Percentiles rank a stretch among this genome's conserved stretches.
Evolutionary conservation across 805 yeast species (phyloP).

Genomic region (Candida bentonensis): DNA sequence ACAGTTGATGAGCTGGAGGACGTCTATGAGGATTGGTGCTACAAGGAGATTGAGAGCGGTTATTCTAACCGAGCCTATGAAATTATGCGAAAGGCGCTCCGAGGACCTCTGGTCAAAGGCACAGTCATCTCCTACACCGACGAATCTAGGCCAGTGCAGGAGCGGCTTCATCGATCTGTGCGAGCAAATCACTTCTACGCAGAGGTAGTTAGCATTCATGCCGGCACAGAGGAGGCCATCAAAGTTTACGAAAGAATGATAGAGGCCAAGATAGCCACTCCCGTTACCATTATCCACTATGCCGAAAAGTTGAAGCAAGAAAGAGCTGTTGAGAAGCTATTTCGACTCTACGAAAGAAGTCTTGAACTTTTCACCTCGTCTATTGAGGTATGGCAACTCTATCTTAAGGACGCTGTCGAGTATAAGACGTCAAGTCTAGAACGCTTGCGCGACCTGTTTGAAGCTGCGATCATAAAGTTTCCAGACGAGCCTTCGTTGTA

Average conservation of each 20-base stretch:
- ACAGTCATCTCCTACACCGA: neutral
- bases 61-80: neutral
- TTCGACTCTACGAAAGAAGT: neutral
- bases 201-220: neutral
- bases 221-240: neutral
- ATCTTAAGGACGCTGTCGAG: neutral
- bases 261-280: neutral
- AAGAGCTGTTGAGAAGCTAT: neutral
- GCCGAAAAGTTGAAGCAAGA: neutral
- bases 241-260: neutral
- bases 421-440: neutral
- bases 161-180: neutral
- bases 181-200: neutral
- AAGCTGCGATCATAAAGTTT: neutral
- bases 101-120: neutral
- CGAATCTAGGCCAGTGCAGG: neutral
- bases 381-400: neutral
- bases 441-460: neutral
- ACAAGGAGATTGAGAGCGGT: neutral
- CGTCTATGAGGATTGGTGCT: conserved; percentile 1
- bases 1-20: conserved; percentile 1
- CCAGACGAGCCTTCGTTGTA: neutral
- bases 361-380: neutral
- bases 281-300: neutral
- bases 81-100: neutral